Evolutionary conservation across 1,139 yeast species (phyloP), one percentile per base, ranked within the genome.

Genomic region (Blastobotrys niveus): DNA sequence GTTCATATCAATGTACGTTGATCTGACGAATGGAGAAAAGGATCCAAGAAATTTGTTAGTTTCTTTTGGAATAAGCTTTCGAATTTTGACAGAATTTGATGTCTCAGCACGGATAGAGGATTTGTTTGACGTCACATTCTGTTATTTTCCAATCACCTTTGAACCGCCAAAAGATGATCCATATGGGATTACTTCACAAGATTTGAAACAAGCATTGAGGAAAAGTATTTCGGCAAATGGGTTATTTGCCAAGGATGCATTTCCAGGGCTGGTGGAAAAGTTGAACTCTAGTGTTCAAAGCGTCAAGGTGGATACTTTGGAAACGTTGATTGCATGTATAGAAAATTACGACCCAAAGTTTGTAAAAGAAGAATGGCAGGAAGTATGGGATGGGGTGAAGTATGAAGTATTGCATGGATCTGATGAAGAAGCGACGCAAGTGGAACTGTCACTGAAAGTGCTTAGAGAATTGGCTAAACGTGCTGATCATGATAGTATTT

Each of bases 91-190:
- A 7, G 53, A 54, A 8, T 71, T 83, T 38, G 60, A 65, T 1
- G 71, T 79, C 42, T 68, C 46, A 3, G 49, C 51, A 9, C 46
- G 50, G 0, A 63, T 70, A 22, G 81, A 80, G 50, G 87, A 85
- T 22, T 63, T 91, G 48, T 91, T 89, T 59, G 98, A 93, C 60
- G 79, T 85, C 30, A 73, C 88, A 33, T 91, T 91, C 61, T 91
- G 98, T 63, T 93, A 93, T 66, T 93, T 89, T 66, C 99, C 99
- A 3, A 89, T 93, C 43, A 84, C 96, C 1, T 93, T 93, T 65
- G 82, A 80, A 49, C 96, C 98, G 1, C 96, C 97, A 1, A 79
- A 83, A 48, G 82, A 85, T 59, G 96, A 89, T 62, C 95, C 96
- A 0, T 87, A 88, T 61, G 79, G 81, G 49, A 85, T 88, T 50